Evolutionary conservation across 2,329 filamentous ascomycete genomes (phyloP), one percentile per base, ranked within the genome.

Genomic region (Ceratocystis destructans): DNA sequence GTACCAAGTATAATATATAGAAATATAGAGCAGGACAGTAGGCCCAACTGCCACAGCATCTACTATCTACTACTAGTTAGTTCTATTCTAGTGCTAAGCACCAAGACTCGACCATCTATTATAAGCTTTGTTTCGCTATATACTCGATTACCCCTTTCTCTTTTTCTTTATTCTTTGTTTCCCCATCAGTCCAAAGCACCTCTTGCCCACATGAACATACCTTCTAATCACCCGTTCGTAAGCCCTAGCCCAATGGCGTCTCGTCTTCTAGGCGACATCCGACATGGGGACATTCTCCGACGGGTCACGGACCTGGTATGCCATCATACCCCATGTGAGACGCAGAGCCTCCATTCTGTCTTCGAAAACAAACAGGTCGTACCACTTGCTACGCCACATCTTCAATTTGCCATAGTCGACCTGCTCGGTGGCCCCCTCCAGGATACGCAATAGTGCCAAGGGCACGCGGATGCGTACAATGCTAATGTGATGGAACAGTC

Each of bases 401-500:
- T 80, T 76, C 1, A 86, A 73, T 69, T 75, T 76, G 8, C 77
- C 80, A 80, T 82, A 84, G 73, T 77, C 79, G 63, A 74, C 75
- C 6, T 72, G 73, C 44, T 76, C 74, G 2, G 70, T 71, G 3
- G 74, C 74, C 0, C 83, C 83, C 6, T 79, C 80, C 1, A 87
- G 69, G 6, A 82, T 80, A 17, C 77, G 76, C 37, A 87, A 74
- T 61, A 86, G 72, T 28, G 76, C 74, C 33, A 75, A 74, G 1
- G 84, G 83, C 20, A 87, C 82, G n/a, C 83, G 78, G 31, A 85
- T 79, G 28, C 84, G 75, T 67, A 87, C 71, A 61, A 87, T 73
- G 31, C 78, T 81, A 12, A 87, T 69, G 70, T 87, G 84, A 70
- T 87, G 84, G 72, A 85, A 85, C 37, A 87, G 72, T 3, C 78